Evolutionary conservation across 352 stramenopile species (phyloP).

Genomic region (Pythium aquatile): DNA sequence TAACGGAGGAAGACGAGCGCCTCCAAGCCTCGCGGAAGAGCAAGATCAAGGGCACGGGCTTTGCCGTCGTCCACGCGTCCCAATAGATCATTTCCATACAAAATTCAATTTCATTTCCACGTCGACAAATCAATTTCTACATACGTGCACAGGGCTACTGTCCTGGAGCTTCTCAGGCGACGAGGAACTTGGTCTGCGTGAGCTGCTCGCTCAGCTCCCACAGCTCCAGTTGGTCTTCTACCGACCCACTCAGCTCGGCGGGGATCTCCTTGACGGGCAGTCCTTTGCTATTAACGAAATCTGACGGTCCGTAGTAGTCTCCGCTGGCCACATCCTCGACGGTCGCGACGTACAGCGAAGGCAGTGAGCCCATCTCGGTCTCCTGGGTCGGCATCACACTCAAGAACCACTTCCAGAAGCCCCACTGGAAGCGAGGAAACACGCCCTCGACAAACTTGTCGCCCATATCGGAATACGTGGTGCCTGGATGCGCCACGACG

Average conservation of each 20-base stretch:
- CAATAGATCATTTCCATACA: neutral
- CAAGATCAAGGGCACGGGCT: neutral
- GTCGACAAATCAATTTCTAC: no score
- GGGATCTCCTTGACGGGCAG: constrained; percentile 21
- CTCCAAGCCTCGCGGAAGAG: neutral
- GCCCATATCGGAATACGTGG: constrained; percentile 16
- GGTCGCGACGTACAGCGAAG: constrained; percentile 32
- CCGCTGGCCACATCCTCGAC: constrained; percentile 19
- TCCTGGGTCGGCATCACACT: constrained; percentile 18
- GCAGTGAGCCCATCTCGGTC: constrained; percentile 24
- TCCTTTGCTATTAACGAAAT: constrained; percentile 19
- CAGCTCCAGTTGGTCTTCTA: neutral
- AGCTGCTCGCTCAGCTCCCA: constrained; percentile 13
- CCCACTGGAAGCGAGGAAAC: constrained; percentile 4
- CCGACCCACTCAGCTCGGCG: constrained; percentile 25
- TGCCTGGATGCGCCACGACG: constrained; percentile 24
- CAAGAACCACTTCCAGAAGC: constrained; percentile 8
- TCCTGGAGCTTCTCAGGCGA: neutral
- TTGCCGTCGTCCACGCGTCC: neutral
- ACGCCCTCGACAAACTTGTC: constrained; percentile 23
- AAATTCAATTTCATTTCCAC: no score
- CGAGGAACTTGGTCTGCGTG: neutral
- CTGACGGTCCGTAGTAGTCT: constrained; percentile 36
- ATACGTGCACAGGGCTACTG: no score
- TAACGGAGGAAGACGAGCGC: neutral